Conservation (phyloP, 345 rosid species). For the Brassica juncea region DNA sequence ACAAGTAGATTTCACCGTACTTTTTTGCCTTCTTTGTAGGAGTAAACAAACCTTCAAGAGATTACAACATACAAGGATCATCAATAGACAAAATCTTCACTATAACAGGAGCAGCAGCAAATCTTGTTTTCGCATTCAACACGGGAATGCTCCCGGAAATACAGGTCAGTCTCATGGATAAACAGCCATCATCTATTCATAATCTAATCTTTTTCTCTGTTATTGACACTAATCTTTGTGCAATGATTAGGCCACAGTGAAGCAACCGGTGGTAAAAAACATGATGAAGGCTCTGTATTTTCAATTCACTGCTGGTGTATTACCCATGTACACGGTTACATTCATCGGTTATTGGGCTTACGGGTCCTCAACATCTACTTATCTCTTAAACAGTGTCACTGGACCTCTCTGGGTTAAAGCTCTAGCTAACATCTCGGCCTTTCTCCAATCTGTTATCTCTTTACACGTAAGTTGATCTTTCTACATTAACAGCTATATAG, state of each 20-base stretch:
- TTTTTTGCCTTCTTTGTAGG: neutral
- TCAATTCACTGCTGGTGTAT: neutral
- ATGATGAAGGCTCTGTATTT: neutral
- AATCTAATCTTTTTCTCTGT: neutral
- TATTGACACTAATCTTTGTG: neutral
- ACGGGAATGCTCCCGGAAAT: neutral
- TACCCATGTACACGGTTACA: neutral
- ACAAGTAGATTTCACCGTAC: neutral
- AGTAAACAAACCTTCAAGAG: neutral
- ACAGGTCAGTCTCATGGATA: neutral
- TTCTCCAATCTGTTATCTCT: neutral
- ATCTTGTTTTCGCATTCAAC: neutral
- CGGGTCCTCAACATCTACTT: neutral
- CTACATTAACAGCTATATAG: neutral
- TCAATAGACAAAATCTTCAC: neutral
- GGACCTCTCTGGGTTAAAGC: constrained; percentile 3
- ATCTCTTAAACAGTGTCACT: neutral
- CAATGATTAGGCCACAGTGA: neutral
- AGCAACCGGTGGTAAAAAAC: neutral
- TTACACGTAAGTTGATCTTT: constrained; percentile 28
- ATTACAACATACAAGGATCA: neutral
- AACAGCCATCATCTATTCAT: neutral
- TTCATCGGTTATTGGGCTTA: neutral
- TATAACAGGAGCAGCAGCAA: neutral
- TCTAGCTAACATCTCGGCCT: neutral